A percentile compares a stretch with the other conserved stretches of the same genome.
Conservation (phyloP, 768 basidiomycete species). For the Mycena kentingensis region DNA sequence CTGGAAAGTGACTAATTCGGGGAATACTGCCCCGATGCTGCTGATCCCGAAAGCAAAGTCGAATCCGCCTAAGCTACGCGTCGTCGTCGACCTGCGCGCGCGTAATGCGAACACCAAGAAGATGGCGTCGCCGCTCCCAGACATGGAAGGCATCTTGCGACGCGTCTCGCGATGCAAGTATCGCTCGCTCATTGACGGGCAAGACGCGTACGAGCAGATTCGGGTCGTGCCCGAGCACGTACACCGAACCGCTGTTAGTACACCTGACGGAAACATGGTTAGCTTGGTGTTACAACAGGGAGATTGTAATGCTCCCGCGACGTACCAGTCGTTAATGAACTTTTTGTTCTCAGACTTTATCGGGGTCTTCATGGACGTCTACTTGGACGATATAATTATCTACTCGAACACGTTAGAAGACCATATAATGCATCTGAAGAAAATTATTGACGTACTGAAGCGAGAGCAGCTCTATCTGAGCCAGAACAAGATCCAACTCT, state of each 20-base stretch:
- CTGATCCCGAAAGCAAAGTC: constrained; percentile 30
- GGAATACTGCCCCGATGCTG: constrained; percentile 36
- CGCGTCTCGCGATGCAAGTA: constrained; percentile 21
- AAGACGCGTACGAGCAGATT: constrained; percentile 37
- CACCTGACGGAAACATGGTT: constrained; percentile 33
- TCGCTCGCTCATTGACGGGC: constrained; percentile 30
- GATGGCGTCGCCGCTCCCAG: constrained; percentile 28
- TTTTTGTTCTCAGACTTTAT: constrained; percentile 18
- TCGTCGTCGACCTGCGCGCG: constrained; percentile 16
- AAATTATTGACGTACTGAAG: constrained; percentile 27
- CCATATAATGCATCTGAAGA: constrained; percentile 30
- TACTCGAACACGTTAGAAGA: constrained; percentile 32
- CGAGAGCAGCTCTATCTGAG: constrained; percentile 31
- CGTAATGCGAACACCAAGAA: constrained; percentile 34
- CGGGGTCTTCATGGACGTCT: constrained; percentile 12
- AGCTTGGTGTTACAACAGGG: constrained; percentile 31
- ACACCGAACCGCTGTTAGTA: constrained; percentile 22
- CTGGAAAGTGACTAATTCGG: constrained; percentile 30
- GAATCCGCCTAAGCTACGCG: constrained; percentile 12
- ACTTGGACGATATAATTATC: constrained; percentile 25
- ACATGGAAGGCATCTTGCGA: constrained; percentile 28
- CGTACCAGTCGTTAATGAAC: constrained; percentile 38
- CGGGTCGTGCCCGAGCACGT: constrained; percentile 28
- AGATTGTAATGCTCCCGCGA: constrained; percentile 20
- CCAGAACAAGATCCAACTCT: constrained; percentile 26